These are phyloP conservation scores for Annulohypoxylon nitens DNA, from an alignment of 495 filamentous ascomycete species.

Conservation along the genomic window DNA sequence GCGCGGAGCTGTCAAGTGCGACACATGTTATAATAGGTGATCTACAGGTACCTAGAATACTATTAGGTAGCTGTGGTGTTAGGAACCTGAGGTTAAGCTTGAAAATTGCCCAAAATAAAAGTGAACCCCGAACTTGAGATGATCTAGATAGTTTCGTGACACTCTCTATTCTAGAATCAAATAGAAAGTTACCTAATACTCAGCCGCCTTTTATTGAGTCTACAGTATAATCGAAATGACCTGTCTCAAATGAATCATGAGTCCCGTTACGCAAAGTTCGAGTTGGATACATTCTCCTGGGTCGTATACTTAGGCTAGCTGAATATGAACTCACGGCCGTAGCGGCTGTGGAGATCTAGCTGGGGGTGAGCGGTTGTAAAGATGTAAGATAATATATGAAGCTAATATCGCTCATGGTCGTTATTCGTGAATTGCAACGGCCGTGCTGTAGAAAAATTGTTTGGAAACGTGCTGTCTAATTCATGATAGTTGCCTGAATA, in stretches of 20 bases:
- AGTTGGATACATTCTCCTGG: neutral
- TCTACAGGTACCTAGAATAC: too few relatives aligned
- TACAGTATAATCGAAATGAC: neutral
- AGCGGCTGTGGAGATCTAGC: neutral
- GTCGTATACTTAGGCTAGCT: neutral
- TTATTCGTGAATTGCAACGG: neutral
- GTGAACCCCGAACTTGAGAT: neutral
- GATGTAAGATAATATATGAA: neutral
- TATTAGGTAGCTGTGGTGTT: too few relatives aligned
- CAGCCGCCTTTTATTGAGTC: neutral
- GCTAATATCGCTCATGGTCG: neutral
- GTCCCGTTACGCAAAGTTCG: neutral
- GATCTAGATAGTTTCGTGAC: neutral
- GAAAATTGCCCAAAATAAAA: neutral
- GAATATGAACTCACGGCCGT: neutral
- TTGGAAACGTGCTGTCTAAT: neutral
- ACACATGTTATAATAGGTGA: neutral
- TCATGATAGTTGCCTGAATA: neutral
- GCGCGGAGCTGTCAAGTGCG: too few relatives aligned
- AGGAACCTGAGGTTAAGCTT: neutral
- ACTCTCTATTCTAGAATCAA: neutral
- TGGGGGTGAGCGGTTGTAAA: neutral
- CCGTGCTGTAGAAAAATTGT: neutral
- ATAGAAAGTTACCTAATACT: neutral
- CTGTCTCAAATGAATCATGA: neutral